These are phyloP conservation scores for Capronia americana DNA, from an alignment of 2,329 filamentous ascomycete genomes.

Conservation along the genomic window DNA sequence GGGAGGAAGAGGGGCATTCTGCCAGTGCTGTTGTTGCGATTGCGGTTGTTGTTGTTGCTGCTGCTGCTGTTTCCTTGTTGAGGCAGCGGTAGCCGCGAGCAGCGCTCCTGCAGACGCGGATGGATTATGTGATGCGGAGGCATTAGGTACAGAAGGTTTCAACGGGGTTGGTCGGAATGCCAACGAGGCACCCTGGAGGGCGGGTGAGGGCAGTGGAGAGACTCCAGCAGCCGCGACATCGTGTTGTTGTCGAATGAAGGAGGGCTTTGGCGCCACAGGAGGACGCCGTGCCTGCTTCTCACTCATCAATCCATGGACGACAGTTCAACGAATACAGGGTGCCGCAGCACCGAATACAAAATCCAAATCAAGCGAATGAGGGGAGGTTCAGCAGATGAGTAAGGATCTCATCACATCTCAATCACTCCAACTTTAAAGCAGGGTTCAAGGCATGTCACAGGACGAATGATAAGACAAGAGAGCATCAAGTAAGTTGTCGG, in stretches of 20 bases:
- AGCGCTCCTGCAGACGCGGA: conserved; percentile 34
- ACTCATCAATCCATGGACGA: conserved; percentile 39
- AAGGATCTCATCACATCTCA: conserved; percentile 22
- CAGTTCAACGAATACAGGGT: conserved; percentile 19
- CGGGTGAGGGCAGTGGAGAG: conserved; percentile 32
- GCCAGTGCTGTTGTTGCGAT: conserved; percentile 14
- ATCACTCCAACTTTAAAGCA: conserved; percentile 2
- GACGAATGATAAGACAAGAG: conserved; percentile 7
- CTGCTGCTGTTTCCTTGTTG: conserved; percentile 28
- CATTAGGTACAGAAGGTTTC: conserved; percentile 25
- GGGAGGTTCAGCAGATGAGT: conserved; percentile 21
- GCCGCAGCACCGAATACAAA: conserved; percentile 27
- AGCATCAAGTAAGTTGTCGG: neutral
- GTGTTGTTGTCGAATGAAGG: conserved; percentile 29
- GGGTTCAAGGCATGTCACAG: conserved; percentile 1
- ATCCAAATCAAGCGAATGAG: conserved; percentile 17
- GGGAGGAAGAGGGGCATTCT: conserved; percentile 8
- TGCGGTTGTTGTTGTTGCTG: conserved; percentile 3
- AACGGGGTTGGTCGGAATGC: conserved; percentile 34
- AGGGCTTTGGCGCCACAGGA: conserved; percentile 39
- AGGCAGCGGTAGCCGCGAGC: conserved; percentile 33
- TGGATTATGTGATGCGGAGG: conserved; percentile 30
- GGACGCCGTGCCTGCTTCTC: conserved; percentile 39
- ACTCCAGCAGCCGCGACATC: conserved; percentile 26
- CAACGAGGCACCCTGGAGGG: conserved; percentile 36